These are phyloP conservation scores for Suillus subalutaceus DNA, from an alignment of 768 basidiomycete species.

Conservation along the genomic window DNA sequence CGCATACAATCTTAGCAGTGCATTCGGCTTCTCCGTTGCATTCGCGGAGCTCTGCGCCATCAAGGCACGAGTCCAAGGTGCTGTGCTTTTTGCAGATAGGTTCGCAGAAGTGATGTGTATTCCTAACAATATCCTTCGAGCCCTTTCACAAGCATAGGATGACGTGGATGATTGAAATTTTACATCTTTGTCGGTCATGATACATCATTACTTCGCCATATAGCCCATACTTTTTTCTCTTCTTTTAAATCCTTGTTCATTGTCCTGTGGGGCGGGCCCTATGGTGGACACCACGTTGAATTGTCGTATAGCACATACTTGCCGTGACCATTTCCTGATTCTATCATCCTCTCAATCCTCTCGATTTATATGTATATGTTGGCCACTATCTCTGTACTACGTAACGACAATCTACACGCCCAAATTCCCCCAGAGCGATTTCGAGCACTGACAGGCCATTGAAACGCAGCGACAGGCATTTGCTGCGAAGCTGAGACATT, in stretches of 20 bases:
- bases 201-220: neutral
- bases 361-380: neutral
- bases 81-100: constrained; percentile 20
- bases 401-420: neutral
- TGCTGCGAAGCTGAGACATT: neutral
- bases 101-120: constrained; percentile 31
- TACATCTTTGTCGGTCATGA: neutral
- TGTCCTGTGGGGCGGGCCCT: no score
- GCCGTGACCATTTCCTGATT: neutral
- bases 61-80: constrained; percentile 48
- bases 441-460: neutral
- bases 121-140: constrained; percentile 21
- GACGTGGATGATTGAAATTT: constrained; percentile 12
- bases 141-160: constrained; percentile 19
- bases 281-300: no score
- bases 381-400: neutral
- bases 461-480: neutral
- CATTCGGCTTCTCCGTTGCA: constrained; percentile 58
- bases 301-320: neutral
- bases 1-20: constrained; percentile 41
- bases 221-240: neutral
- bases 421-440: neutral
- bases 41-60: constrained; percentile 54
- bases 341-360: neutral
- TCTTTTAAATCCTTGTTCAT: no score